Base-by-base conservation (phyloP, 257 asterid species). In the Penstemon davidsonii region DNA sequence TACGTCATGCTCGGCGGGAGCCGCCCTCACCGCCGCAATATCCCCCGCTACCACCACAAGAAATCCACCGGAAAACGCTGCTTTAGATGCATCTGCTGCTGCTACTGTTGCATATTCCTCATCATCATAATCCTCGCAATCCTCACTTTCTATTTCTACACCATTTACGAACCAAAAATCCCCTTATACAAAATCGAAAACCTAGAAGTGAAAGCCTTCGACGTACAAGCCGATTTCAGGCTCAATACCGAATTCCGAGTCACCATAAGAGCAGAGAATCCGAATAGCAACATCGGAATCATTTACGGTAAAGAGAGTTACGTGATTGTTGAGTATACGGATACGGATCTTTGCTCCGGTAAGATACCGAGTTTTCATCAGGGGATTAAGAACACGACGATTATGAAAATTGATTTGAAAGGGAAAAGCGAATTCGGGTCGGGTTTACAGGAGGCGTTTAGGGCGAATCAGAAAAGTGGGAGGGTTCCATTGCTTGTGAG, bases 401-500 rank as follows among this genome's bases (percentile, higher is more conserved):
- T 62, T 6, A 47, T 87, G 41, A 39, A 12, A 11, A 60, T 87
- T 42, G 80, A 70, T 36, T 2, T 87, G 73, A 42, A 10, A 3
- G 91, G 91, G 25, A 60, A 43, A 53, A 75, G 76, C 9, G 66
- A 42, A 13, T 62, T 80, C 33, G 82, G 83, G 36, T 60, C 81
- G 55, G 84, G 84, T 1, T 56, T 80, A 0, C 80, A 78, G 54
- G 73, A 82, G 65, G 81, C 84, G 10, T 62, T 62, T 3, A 38
- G 59, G 7, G 77, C 66, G 6, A 71, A 78, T 47, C 72, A 37
- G 0, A 73, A 62, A 6, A 62, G 57, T 1, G 69, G 73, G 9
- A 70, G 64, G 80, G 66, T 87, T 10, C 91, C 88, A n/a, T 55
- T 87, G 78, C 69, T 70, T 11, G 84, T 85, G 74, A 53, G 8